These are phyloP conservation scores for Heracleum sosnowskyi DNA, from an alignment of 129 eudicot genomes.

Conservation along the genomic window DNA sequence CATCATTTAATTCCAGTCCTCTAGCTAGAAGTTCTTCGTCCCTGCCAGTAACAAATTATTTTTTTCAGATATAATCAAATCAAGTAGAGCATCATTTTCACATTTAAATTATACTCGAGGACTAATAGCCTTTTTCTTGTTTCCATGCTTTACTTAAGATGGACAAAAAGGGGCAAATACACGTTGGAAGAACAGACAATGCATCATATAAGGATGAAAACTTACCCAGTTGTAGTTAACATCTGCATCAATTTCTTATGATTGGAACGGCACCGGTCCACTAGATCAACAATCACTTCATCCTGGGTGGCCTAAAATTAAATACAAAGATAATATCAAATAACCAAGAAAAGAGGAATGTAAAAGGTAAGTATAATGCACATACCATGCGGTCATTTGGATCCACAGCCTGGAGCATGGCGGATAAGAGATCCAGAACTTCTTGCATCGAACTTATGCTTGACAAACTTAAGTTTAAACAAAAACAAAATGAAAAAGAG, in stretches of 20 bases:
- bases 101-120: not conserved
- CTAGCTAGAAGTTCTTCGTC: constrained; percentile 80
- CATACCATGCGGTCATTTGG: constrained; percentile 63
- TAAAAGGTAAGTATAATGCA: not conserved
- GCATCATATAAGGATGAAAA: constrained; percentile 5
- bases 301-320: constrained; percentile 63
- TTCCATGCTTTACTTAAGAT: not conserved
- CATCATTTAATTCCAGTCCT: constrained; percentile 72
- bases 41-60: constrained; percentile 24
- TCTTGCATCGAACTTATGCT: constrained; percentile 64
- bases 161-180: not conserved
- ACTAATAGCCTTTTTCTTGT: not conserved
- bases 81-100: not conserved
- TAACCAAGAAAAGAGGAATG: not conserved
- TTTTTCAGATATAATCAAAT: not conserved
- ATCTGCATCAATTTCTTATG: constrained; percentile 81
- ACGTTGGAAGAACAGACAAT: not conserved
- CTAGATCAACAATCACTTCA: constrained; percentile 83
- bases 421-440: constrained; percentile 62
- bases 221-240: constrained; percentile 51
- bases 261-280: constrained; percentile 74
- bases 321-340: not conserved
- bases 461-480: constrained; percentile 40
- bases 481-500: not conserved
- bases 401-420: constrained; percentile 81